These are phyloP conservation scores for Diaporthe velutina DNA, from an alignment of 2,329 filamentous ascomycete genomes.

Conservation along the genomic window DNA sequence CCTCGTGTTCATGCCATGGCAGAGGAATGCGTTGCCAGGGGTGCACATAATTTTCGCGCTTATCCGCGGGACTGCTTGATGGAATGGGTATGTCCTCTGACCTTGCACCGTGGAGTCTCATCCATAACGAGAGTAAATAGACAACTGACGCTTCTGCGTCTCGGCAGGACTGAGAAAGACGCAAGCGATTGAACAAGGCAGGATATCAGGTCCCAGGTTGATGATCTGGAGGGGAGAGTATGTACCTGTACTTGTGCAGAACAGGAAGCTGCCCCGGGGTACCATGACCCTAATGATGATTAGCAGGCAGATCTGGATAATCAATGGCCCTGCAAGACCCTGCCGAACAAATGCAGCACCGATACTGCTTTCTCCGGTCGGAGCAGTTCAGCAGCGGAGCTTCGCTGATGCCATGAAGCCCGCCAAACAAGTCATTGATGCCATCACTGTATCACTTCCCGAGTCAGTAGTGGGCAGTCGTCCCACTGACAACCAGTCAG, in stretches of 20 bases:
- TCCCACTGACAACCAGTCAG: slow-evolving; percentile 14
- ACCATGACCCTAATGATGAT: background rate
- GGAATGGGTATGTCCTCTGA: background rate
- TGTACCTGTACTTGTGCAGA: slow-evolving; percentile 3
- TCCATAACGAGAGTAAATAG: no score
- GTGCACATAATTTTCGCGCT: slow-evolving; percentile 32
- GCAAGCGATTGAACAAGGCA: background rate
- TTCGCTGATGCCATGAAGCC: background rate
- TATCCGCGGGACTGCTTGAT: slow-evolving; percentile 14
- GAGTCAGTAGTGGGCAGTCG: slow-evolving; percentile 6
- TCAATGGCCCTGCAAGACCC: background rate
- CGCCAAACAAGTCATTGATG: slow-evolving; percentile 12
- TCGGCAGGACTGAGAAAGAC: background rate
- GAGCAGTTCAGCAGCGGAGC: slow-evolving; percentile 8
- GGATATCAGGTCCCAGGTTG: background rate
- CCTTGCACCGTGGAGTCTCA: no score
- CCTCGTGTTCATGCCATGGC: background rate
- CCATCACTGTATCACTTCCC: background rate
- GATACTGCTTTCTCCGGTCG: background rate
- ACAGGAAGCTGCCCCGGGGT: no score
- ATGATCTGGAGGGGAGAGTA: background rate
- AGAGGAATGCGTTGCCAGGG: slow-evolving; percentile 14
- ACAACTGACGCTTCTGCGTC: background rate
- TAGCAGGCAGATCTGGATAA: background rate
- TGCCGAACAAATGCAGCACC: background rate